A percentile compares a stretch with the other conserved stretches of the same genome.
Evolutionary conservation across 2,329 filamentous ascomycete genomes (phyloP).

Genomic region (Nigrospora oryzae): DNA sequence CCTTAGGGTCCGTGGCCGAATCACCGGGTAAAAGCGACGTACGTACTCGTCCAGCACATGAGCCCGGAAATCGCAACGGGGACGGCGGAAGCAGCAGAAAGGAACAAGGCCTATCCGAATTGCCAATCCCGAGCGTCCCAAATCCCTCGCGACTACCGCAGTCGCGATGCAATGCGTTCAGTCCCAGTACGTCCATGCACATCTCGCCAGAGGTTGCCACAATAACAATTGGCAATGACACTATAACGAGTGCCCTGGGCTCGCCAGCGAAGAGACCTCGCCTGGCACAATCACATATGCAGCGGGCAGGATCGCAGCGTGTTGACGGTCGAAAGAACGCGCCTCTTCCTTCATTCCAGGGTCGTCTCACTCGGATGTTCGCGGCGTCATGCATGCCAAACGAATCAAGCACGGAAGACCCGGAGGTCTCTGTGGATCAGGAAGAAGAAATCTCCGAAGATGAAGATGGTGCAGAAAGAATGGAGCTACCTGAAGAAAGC

Average conservation of each 20-base stretch:
- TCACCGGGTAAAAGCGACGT: no score
- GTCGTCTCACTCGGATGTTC: conserved; percentile 34
- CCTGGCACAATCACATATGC: conserved; percentile 26
- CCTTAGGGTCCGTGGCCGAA: no score
- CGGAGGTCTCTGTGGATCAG: conserved; percentile 5
- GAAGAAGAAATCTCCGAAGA: conserved; percentile 19
- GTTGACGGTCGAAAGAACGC: conserved; percentile 8
- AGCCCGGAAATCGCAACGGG: not conserved
- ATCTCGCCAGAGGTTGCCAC: conserved; percentile 57
- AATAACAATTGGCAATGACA: conserved; percentile 65
- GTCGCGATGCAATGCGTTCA: conserved; percentile 11
- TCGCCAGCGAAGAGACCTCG: conserved; percentile 39
- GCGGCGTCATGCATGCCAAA: conserved; percentile 19
- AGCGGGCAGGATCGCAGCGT: conserved; percentile 19
- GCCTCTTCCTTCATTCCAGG: conserved; percentile 32
- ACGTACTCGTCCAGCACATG: no score
- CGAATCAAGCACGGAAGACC: conserved; percentile 4
- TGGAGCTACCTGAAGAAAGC: not conserved
- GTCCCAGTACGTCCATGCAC: conserved; percentile 38
- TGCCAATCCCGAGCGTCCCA: conserved; percentile 23
- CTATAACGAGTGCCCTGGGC: conserved; percentile 57
- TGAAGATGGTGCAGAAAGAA: conserved; percentile 6
- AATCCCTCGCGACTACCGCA: conserved; percentile 19
- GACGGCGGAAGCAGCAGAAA: not conserved
- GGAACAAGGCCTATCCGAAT: conserved; percentile 10